Percentiles rank a stretch among this genome's conserved stretches.
Evolutionary conservation across 2,329 filamentous ascomycete species (phyloP).

Genomic region (Penicillium corylophilum): DNA sequence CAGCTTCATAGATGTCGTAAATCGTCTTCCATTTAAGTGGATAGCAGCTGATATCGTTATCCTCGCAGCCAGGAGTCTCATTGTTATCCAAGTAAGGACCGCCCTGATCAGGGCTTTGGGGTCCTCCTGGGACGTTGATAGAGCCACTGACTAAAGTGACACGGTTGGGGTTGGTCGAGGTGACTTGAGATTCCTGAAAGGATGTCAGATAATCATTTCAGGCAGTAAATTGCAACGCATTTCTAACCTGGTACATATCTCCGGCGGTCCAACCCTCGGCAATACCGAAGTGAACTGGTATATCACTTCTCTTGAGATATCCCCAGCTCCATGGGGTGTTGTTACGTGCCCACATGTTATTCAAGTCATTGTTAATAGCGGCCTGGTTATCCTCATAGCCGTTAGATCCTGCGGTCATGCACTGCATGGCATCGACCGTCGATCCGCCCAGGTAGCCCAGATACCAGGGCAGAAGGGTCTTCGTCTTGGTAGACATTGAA

Average conservation of each 20-base stretch:
- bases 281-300: constrained; percentile 57
- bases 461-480: constrained; percentile 54
- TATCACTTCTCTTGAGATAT: constrained; percentile 51
- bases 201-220: not conserved
- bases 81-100: constrained; percentile 54
- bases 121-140: constrained; percentile 52
- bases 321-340: constrained; percentile 57
- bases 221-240: not conserved
- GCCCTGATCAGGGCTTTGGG: constrained; percentile 44
- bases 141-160: constrained; percentile 53
- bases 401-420: constrained; percentile 54
- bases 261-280: constrained; percentile 56
- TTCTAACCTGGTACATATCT: constrained; percentile 55
- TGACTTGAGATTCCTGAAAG: constrained; percentile 49
- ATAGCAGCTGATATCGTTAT: constrained; percentile 50
- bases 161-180: constrained; percentile 55
- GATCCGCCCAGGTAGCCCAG: constrained; percentile 56
- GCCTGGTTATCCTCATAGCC: constrained; percentile 54
- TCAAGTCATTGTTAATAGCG: constrained; percentile 52
- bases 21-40: constrained; percentile 56
- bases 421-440: constrained; percentile 54
- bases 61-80: constrained; percentile 50
- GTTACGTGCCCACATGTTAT: constrained; percentile 55
- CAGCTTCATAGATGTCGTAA: constrained; percentile 50
- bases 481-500: constrained; percentile 41